These are phyloP conservation scores for Emericellopsis cladophorae DNA, from an alignment of 2,329 filamentous ascomycete genomes.

Conservation along the genomic window DNA sequence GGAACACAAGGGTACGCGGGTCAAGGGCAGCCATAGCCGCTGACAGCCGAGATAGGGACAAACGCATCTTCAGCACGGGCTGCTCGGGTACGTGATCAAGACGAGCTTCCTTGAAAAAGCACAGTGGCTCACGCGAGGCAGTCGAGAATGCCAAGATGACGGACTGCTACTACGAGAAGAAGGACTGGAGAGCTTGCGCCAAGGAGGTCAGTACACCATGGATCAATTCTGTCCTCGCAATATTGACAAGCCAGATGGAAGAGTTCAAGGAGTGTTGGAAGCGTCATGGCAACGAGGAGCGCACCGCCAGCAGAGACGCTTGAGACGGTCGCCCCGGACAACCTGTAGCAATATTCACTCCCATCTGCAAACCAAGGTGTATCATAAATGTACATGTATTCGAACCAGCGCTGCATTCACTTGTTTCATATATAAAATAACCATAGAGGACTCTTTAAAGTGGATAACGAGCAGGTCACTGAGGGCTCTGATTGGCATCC, in stretches of 20 bases:
- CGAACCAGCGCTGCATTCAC: too few relatives aligned
- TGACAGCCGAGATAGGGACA: constrained; percentile 54
- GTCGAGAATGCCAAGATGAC: constrained; percentile 85
- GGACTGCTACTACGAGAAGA: constrained; percentile 91
- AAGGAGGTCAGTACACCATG: constrained; percentile 54
- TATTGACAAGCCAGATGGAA: constrained; percentile 55
- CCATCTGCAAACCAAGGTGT: too few relatives aligned
- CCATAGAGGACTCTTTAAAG: too few relatives aligned
- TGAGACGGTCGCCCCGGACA: constrained; percentile 6
- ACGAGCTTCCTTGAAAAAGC: not conserved
- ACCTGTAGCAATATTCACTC: too few relatives aligned
- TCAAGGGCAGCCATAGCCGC: not conserved
- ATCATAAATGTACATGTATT: too few relatives aligned
- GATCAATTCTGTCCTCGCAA: not conserved
- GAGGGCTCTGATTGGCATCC: too few relatives aligned
- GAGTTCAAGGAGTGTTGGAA: constrained; percentile 88
- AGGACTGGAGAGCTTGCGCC: constrained; percentile 85
- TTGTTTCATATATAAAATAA: too few relatives aligned
- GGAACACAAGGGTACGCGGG: too few relatives aligned
- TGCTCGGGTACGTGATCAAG: constrained; percentile 57
- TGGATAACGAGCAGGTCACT: too few relatives aligned
- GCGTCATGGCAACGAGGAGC: constrained; percentile 69
- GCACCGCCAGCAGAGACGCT: constrained; percentile 65
- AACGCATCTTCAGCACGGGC: constrained; percentile 93
- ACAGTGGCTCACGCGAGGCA: constrained; percentile 19